Percentiles rank a stretch among this genome's conserved stretches.
These are phyloP conservation scores for Anisodus tanguticus DNA, from an alignment of 257 asterid species.

Conservation along the genomic window DNA sequence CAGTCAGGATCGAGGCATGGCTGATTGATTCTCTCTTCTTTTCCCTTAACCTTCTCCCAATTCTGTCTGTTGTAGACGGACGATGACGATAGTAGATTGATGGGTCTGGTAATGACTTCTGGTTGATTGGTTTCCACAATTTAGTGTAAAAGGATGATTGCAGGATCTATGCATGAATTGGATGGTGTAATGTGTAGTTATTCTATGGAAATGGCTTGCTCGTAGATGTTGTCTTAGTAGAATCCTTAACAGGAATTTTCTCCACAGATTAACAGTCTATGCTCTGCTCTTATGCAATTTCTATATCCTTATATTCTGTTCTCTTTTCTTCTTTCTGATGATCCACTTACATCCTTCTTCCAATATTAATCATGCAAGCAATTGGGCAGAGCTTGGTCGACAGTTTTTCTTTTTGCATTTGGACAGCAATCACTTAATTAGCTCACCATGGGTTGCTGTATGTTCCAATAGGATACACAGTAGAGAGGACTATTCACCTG, in stretches of 20 bases:
- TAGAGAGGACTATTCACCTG: conserved; percentile 76
- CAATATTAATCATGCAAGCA: not conserved
- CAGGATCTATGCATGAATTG: not conserved
- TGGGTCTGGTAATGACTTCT: no score
- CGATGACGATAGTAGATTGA: no score
- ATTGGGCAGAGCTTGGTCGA: no score
- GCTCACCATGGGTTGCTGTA: conserved; percentile 91
- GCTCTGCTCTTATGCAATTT: not conserved
- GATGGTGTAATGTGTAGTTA: not conserved
- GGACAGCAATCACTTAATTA: conserved; percentile 85
- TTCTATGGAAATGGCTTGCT: not conserved
- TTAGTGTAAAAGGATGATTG: no score
- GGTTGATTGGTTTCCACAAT: no score
- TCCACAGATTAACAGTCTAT: not conserved
- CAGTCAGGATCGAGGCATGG: no score
- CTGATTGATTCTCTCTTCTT: no score
- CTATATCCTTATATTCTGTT: conserved; percentile 4
- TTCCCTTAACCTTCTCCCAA: no score
- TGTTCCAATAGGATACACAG: conserved; percentile 83
- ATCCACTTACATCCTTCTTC: not conserved
- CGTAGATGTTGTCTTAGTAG: not conserved
- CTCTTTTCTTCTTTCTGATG: not conserved
- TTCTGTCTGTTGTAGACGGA: no score
- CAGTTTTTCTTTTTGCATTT: conserved; percentile 38
- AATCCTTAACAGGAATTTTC: conserved; percentile 4